Base-by-base conservation (phyloP, 164 flowering plant genomes). In the Nelumbo lutea region DNA sequence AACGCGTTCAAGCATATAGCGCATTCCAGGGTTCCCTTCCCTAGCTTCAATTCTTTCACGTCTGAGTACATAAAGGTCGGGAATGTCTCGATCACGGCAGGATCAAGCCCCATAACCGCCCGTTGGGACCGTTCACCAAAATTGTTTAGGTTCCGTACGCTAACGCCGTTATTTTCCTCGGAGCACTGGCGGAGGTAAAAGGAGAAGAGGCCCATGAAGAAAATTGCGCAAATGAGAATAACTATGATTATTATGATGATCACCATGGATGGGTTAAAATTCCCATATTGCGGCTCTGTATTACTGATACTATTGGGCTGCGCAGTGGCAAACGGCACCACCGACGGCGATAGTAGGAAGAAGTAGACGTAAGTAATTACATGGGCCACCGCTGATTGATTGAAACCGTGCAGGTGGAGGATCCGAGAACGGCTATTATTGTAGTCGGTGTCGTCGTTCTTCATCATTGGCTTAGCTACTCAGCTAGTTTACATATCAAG, bases 1-100 rank as follows among this genome's bases (percentile, higher is more conserved):
- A 80, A 82, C 53, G 80, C 85, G 64, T 58, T 69, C 42, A 80
- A 63, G 70, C 85, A 82, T 5, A 82, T 82, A 1, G 85, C 85
- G 68, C 85, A 82, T 43, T 80, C 85, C 15, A 80, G 68, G 14
- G 69, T 61, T 9, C 73, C 75, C 52, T 73, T 76, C 2, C 85
- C 85, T 8, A 82, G 59, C 74, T 78, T 76, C 2, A 78, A 72
- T 8, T 68, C 81, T 56, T 78, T 80, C 10, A 82, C 83, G 43
- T 7, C 79, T 3, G 82, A 73, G 68, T 80, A 82, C 4, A 27
- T 43, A 48, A 82, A 67, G 2, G 75, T 78, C 13, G 85, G 85
- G 41, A 80, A 74, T 1, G 77, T 59, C 9, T 68, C 76, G 67
- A 82, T 72, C 11, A 72, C 71, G 2, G 56, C 61, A 45, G 48